phyloP scores from a whole-genome alignment of 2,329 filamentous ascomycete genomes.

The Aspergillus hortae region DNA sequence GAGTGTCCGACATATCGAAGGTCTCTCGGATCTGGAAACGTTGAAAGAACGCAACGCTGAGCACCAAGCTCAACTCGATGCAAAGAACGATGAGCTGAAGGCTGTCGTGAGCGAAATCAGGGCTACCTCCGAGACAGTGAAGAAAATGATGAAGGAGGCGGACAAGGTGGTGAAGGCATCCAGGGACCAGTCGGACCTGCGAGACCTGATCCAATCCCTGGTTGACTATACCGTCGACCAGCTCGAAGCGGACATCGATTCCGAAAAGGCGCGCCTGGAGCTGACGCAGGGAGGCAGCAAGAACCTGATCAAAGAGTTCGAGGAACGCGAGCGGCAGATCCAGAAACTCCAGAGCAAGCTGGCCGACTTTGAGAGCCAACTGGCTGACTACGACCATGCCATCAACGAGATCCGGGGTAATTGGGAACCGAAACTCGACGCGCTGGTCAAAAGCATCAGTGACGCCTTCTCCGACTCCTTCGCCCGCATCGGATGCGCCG shows the following conservation, averaged over 20 bases:
- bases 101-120: slow-evolving; percentile 36
- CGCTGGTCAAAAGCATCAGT: slow-evolving; percentile 75
- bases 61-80: slow-evolving; percentile 49
- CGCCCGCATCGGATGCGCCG: slow-evolving; percentile 87
- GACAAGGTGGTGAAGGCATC: slow-evolving; percentile 11
- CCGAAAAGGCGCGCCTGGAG: slow-evolving; percentile 71
- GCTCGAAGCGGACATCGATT: slow-evolving; percentile 69
- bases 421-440: slow-evolving; percentile 84
- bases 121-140: slow-evolving; percentile 17
- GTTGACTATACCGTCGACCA: slow-evolving; percentile 57
- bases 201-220: slow-evolving; percentile 43
- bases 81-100: slow-evolving; percentile 40
- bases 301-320: slow-evolving; percentile 71
- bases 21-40: slow-evolving; percentile 70
- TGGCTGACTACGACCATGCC: slow-evolving; percentile 54
- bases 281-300: slow-evolving; percentile 76
- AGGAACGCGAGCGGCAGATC: slow-evolving; percentile 69
- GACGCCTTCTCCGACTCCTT: slow-evolving; percentile 92
- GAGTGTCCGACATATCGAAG: slow-evolving; percentile 71
- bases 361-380: slow-evolving; percentile 50
- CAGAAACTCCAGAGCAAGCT: slow-evolving; percentile 60
- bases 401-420: slow-evolving; percentile 65
- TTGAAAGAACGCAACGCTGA: slow-evolving; percentile 64
- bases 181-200: slow-evolving; percentile 20
- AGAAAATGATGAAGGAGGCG: slow-evolving; percentile 15